phyloP scores from a whole-genome alignment of 129 eudicot species.

The Chrysanthemum lavandulifolium region DNA sequence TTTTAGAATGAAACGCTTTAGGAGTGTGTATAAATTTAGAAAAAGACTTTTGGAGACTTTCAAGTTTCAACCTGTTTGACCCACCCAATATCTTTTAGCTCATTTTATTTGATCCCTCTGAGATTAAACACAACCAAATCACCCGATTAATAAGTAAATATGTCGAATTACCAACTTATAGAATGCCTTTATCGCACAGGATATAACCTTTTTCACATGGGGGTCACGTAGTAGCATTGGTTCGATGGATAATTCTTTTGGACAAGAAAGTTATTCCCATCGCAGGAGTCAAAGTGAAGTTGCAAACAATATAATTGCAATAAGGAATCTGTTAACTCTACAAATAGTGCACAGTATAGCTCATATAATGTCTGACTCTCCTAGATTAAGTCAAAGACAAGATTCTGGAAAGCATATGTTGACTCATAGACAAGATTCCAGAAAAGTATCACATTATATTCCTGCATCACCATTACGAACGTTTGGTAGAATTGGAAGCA shows the following conservation, averaged over 20 bases:
- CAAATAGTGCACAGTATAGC: slow-evolving; percentile 39
- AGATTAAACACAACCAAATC: neutral
- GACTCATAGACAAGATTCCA: slow-evolving; percentile 44
- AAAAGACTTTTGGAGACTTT: no score
- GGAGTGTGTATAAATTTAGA: neutral
- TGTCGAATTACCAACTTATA: neutral
- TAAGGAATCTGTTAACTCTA: slow-evolving; percentile 50
- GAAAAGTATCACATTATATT: slow-evolving; percentile 33
- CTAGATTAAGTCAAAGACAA: slow-evolving; percentile 37
- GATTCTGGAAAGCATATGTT: slow-evolving; percentile 36
- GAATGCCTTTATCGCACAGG: slow-evolving; percentile 44
- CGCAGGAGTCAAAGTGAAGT: slow-evolving; percentile 37
- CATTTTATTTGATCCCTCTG: neutral
- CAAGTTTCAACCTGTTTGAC: neutral
- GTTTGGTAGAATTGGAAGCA: slow-evolving; percentile 12
- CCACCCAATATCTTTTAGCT: neutral
- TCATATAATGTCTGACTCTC: slow-evolving; percentile 43
- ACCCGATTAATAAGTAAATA: neutral
- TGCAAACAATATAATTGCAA: slow-evolving; percentile 32
- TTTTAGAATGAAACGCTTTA: neutral
- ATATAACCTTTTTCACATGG: slow-evolving; percentile 50
- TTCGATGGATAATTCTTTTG: slow-evolving; percentile 64
- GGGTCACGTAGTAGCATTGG: slow-evolving; percentile 61
- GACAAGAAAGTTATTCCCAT: slow-evolving; percentile 42
- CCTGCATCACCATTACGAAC: slow-evolving; percentile 47